Conservation (phyloP, 2,329 filamentous ascomycete genomes). For the Dothideomycetidae sp. region DNA sequence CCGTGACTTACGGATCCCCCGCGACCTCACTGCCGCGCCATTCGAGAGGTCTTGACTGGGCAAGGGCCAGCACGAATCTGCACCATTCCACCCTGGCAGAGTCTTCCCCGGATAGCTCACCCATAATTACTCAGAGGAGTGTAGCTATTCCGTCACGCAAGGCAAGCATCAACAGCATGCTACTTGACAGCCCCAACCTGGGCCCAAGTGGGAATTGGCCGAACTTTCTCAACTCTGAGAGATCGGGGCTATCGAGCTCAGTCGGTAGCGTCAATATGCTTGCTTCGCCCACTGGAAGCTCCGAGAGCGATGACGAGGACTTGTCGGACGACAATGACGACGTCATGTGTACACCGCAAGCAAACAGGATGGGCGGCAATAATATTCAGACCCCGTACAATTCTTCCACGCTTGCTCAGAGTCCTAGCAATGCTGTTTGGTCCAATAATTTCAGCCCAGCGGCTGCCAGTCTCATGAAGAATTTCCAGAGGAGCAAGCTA, state of each 20-base stretch:
- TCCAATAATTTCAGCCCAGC: constrained; percentile 53
- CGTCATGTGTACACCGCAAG: constrained; percentile 71
- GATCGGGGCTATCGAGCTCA: constrained; percentile 62
- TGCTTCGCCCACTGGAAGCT: constrained; percentile 63
- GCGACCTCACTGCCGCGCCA: constrained; percentile 77
- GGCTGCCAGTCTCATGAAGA: constrained; percentile 65
- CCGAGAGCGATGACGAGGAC: constrained; percentile 43
- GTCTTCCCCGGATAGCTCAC: constrained; percentile 79
- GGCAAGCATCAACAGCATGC: constrained; percentile 25
- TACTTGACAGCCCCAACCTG: constrained; percentile 50
- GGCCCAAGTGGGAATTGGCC: constrained; percentile 23
- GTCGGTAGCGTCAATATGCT: constrained; percentile 67
- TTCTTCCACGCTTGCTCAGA: constrained; percentile 18
- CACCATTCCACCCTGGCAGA: constrained; percentile 92
- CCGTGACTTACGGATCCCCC: constrained; percentile 73
- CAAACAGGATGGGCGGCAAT: constrained; percentile 42
- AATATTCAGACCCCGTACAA: constrained; percentile 32
- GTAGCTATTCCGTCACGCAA: constrained; percentile 45
- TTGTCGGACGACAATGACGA: constrained; percentile 46
- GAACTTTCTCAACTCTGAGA: constrained; percentile 38
- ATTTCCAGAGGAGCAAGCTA: constrained; percentile 52
- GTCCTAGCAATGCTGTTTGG: constrained; percentile 30
- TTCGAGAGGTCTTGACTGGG: constrained; percentile 84
- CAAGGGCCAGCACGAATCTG: constrained; percentile 79
- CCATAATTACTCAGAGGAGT: constrained; percentile 59